Base-by-base conservation (phyloP, 805 yeast species). In the Candida bentonensis region DNA sequence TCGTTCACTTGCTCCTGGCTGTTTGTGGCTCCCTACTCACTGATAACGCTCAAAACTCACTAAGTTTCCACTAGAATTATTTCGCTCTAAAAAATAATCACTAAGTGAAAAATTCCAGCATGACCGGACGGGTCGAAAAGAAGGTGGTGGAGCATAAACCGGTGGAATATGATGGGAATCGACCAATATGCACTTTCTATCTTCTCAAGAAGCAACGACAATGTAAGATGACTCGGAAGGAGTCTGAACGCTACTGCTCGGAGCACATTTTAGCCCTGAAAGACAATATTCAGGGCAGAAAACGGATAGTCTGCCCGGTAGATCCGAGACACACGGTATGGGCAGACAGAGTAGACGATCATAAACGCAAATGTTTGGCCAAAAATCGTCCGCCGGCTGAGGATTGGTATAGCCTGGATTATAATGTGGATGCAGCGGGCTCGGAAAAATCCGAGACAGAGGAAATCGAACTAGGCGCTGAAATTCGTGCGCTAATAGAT, bases 271-370 rank as follows among this genome's bases (percentile, higher is more conserved):
- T 49, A 21, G 57, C 57, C 27, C 21, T 45, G 41, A 13, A 43
- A 46, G 21, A 50, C 48, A 43, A 45, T 49, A 41, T 47, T 42
- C 11, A 53, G 57, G 39, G 59, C 49, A 40, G 58, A 46, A 22
- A 60, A 57, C 62, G 94, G 45, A 69, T 86, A 0, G 74, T 78
- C 4, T 86, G 96, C 61, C 86, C 95, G 0, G 56, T 79, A 23
- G 94, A 85, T 58, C 76, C 80, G 1, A 69, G 74, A 2, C 96
- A 86, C 58, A 72, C 79, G 1, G 76, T 86, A 0, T 80, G 84
- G 85, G 66, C 66, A 41, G 66, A 68, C 39, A 76, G 73, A 43
- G 57, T 84, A 36, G 58, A 64, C 3, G 59, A 53, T 15, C 96
- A 86, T 59, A 43, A 78, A 42, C 65, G 62, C 46, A 77, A 75